Base-by-base conservation (phyloP, 345 rosid species). In the Lumnitzera littorea region DNA sequence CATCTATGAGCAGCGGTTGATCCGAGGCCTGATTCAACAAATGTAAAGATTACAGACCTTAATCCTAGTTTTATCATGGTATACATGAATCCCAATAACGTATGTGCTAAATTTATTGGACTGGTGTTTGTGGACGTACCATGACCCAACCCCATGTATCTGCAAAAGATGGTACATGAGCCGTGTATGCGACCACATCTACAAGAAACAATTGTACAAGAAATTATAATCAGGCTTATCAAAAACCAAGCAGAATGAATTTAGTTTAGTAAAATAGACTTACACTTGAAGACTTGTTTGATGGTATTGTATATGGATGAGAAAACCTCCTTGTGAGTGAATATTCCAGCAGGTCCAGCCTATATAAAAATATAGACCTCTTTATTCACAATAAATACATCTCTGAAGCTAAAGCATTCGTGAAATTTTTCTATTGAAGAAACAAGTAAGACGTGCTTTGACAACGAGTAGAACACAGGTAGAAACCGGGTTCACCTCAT, bases 131-230 rank as follows among this genome's bases (percentile, higher is more conserved):
- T 31, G 7, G 52, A 27, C 68, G 14, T 77, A 86, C 89, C 96
- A 92, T 89, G 49, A 89, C 92, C 98, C 98, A 92, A 66, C 98
- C 96, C 98, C 98, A 92, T 3, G 96, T 92, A 58, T 92, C 96
- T 10, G 98, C 96, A 67, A 89, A 92, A 51, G 98, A 92, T 24
- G 98, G 98, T 15, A 92, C 94, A 27, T 92, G 98, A 62, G 96
- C 96, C 41, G 89, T 85, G 75, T 89, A 92, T 15, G 96, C 89
- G 60, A 78, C 71, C 61, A 89, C 98, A 68, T 89, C 98, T 92
- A 82, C 77, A 65, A 48, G 43, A 31, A 59, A 13, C 23, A 17
- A 4, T 47, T 16, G 27, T 17, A 8, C 10, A 48, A 12, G 12
- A 49, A 49, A 16, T 11, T 8, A 5, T 17, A 23, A 31, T 11